Evolutionary conservation across 441 rosid genomes (phyloP).

Genomic region (Populus hybrid): DNA sequence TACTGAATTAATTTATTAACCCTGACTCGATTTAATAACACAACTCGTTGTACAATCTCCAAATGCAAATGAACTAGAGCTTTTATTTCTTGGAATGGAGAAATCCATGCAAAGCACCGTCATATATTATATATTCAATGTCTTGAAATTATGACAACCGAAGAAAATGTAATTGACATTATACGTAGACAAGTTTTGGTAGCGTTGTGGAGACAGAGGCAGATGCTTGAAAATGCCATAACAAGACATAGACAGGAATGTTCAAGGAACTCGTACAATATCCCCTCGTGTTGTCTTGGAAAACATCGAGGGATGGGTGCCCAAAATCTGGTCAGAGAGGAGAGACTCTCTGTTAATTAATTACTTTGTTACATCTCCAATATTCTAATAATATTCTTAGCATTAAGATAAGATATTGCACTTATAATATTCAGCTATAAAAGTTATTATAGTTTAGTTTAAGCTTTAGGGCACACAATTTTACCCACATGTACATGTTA

Average conservation of each 20-base stretch:
- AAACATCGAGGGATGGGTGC: neutral
- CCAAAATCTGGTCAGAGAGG: neutral
- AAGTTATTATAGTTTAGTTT: too few relatives aligned
- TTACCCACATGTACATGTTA: too few relatives aligned
- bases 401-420: too few relatives aligned
- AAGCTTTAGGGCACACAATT: too few relatives aligned
- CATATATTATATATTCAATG: neutral
- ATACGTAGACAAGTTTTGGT: neutral
- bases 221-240: conserved; percentile 20
- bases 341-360: neutral
- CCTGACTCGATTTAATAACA: too few relatives aligned
- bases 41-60: too few relatives aligned
- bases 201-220: conserved; percentile 17
- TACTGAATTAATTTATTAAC: too few relatives aligned
- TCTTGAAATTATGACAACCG: neutral
- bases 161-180: neutral
- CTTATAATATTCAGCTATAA: too few relatives aligned
- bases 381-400: too few relatives aligned
- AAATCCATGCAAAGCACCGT: neutral
- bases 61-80: neutral
- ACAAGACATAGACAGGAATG: conserved; percentile 25
- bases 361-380: too few relatives aligned
- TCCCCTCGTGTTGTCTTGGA: conserved; percentile 22
- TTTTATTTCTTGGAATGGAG: neutral
- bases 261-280: conserved; percentile 9